Evolutionary conservation across 441 rosid species (phyloP).

Genomic region (Hura crepitans): DNA sequence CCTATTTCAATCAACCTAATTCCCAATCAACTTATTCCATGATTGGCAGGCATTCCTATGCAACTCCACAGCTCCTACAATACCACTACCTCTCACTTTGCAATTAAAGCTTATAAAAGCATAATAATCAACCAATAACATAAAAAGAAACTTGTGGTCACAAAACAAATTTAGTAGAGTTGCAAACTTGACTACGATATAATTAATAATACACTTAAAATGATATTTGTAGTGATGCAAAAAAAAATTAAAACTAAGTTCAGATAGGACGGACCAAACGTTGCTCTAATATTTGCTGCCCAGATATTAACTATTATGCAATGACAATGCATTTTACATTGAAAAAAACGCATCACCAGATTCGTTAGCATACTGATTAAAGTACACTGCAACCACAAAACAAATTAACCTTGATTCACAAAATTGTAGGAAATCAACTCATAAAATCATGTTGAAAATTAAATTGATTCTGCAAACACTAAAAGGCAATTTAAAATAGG

Average conservation of each 20-base stretch:
- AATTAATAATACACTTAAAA: no score
- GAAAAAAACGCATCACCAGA: no score
- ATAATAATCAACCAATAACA: neutral
- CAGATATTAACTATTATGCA: neutral
- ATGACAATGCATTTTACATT: neutral
- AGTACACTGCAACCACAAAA: no score
- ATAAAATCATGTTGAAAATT: no score
- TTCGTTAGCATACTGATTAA: no score
- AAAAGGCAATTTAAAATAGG: conserved; percentile 9
- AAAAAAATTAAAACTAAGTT: neutral
- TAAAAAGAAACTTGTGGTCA: no score
- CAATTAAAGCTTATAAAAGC: neutral
- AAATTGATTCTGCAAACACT: neutral
- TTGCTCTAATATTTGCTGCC: neutral
- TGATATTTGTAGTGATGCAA: neutral
- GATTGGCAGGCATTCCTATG: conserved; percentile 9
- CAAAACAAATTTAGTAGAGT: no score
- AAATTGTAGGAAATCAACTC: conserved; percentile 12
- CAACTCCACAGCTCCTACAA: conserved; percentile 1
- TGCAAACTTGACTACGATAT: no score
- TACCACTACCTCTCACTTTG: neutral
- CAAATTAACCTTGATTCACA: neutral
- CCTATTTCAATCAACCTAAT: conserved; percentile 11
- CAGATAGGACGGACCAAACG: neutral
- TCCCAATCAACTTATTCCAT: no score